Percentiles rank a stretch among this genome's conserved stretches.
These are phyloP conservation scores for Zhuliangozyma parablackwelliae DNA, from an alignment of 1,139 yeast genomes.

Conservation along the genomic window DNA sequence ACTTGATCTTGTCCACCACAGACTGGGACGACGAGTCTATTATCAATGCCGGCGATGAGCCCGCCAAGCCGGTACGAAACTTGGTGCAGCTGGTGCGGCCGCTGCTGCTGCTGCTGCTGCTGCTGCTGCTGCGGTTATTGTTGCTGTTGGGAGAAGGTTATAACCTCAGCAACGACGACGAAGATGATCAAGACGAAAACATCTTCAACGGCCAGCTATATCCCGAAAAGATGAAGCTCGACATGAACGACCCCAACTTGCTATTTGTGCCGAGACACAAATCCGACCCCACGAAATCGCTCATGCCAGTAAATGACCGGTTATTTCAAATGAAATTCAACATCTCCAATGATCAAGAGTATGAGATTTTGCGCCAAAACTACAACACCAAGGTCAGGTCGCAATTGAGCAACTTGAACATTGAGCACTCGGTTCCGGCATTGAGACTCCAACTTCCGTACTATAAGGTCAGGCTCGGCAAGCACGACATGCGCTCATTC, in stretches of 20 bases:
- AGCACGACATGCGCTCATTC: constrained; percentile 68
- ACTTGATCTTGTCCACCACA: constrained; percentile 66
- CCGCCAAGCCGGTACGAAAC: constrained; percentile 6
- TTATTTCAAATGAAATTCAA: constrained; percentile 57
- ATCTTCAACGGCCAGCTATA: constrained; percentile 70
- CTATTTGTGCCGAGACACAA: constrained; percentile 52
- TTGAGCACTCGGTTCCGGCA: constrained; percentile 92
- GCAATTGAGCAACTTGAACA: constrained; percentile 83
- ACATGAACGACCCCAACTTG: constrained; percentile 83
- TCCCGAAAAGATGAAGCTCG: constrained; percentile 49
- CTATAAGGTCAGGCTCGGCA: constrained; percentile 73
- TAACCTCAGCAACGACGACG: constrained; percentile 17
- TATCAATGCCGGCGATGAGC: constrained; percentile 43
- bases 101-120: too few species aligned
- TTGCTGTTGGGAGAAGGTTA: background rate
- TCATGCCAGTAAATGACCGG: constrained; percentile 48
- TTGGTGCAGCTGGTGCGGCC: too few species aligned
- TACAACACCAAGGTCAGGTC: constrained; percentile 91
- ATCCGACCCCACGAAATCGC: constrained; percentile 23
- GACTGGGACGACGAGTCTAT: constrained; percentile 80
- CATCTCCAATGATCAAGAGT: constrained; percentile 83
- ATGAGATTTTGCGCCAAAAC: constrained; percentile 76
- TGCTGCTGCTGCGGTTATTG: too few species aligned
- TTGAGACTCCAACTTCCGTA: constrained; percentile 83
- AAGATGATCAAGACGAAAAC: constrained; percentile 69